These are phyloP conservation scores for Fusarium nematophilum DNA, from an alignment of 2,329 filamentous ascomycete species.

Conservation along the genomic window DNA sequence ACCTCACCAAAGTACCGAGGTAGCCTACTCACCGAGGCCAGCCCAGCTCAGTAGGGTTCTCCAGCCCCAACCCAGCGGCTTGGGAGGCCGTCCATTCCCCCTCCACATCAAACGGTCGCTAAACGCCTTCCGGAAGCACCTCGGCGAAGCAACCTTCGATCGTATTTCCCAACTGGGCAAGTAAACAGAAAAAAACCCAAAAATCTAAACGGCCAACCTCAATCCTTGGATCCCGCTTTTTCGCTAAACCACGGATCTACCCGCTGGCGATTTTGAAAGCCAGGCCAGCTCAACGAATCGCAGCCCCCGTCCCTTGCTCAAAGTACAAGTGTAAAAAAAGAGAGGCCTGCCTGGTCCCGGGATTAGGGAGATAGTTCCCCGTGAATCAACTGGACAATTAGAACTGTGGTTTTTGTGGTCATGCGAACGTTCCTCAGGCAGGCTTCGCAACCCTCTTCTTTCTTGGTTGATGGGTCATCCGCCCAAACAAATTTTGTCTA, in stretches of 20 bases:
- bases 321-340: too few relatives aligned
- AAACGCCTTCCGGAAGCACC: constrained; percentile 23
- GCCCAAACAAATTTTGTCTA: constrained; percentile 24
- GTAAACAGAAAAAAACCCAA: too few relatives aligned
- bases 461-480: constrained; percentile 33
- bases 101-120: constrained; percentile 25
- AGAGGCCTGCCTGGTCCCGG: too few relatives aligned
- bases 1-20: too few relatives aligned
- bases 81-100: constrained; percentile 23
- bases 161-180: constrained; percentile 34
- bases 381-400: constrained; percentile 31
- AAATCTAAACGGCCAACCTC: constrained; percentile 8
- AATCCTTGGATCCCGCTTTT: background rate
- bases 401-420: constrained; percentile 19
- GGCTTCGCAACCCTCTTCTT: constrained; percentile 28
- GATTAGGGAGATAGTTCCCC: constrained; percentile 7
- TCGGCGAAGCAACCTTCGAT: constrained; percentile 23
- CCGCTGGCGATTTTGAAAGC: constrained; percentile 20
- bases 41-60: constrained; percentile 21
- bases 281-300: background rate
- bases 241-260: constrained; percentile 36
- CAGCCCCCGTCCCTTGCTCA: too few relatives aligned
- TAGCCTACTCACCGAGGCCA: constrained; percentile 1
- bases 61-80: constrained; percentile 31
- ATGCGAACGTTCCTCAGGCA: constrained; percentile 31